Conservation (phyloP, 331 rosid genomes). For the Prunus yedoensis region DNA sequence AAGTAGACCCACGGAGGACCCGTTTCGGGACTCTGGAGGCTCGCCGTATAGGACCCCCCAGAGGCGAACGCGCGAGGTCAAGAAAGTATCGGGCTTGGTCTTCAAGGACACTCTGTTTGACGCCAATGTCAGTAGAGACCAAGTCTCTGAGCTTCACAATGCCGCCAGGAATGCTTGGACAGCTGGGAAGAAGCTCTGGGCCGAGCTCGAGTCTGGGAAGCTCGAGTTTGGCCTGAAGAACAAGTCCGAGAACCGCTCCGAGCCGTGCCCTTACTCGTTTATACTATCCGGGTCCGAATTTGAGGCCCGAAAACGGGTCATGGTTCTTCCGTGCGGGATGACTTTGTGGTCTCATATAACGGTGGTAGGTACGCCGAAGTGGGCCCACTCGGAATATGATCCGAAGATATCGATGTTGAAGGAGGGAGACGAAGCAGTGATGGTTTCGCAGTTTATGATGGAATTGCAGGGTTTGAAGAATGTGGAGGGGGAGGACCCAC, state of each 20-base stretch:
- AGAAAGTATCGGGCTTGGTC: constrained; percentile 66
- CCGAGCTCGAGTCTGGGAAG: constrained; percentile 55
- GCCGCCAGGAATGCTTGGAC: constrained; percentile 72
- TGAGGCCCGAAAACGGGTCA: constrained; percentile 38
- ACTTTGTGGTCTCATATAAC: constrained; percentile 89
- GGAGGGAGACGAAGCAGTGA: constrained; percentile 64
- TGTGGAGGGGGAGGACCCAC: constrained; percentile 93
- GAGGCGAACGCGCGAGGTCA: constrained; percentile 39
- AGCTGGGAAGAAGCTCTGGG: constrained; percentile 70
- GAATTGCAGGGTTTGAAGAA: constrained; percentile 91
- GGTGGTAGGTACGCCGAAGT: constrained; percentile 85
- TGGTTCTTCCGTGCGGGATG: constrained; percentile 83
- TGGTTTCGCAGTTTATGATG: constrained; percentile 95
- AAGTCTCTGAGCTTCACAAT: constrained; percentile 56
- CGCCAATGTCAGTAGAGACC: constrained; percentile 31
- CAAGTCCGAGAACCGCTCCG: constrained; percentile 52
- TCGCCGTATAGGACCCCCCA: constrained; percentile 33
- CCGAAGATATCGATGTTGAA: constrained; percentile 71
- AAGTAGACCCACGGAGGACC: constrained; percentile 29
- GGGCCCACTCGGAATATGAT: constrained; percentile 75
- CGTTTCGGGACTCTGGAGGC: constrained; percentile 34
- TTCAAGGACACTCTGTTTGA: constrained; percentile 46
- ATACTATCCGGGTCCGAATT: constrained; percentile 56
- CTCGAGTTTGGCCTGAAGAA: constrained; percentile 9
- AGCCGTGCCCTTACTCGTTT: constrained; percentile 65